Base-by-base conservation (phyloP, 2,329 filamentous ascomycete species). In the Paraphaeosphaeria sporulosa region DNA sequence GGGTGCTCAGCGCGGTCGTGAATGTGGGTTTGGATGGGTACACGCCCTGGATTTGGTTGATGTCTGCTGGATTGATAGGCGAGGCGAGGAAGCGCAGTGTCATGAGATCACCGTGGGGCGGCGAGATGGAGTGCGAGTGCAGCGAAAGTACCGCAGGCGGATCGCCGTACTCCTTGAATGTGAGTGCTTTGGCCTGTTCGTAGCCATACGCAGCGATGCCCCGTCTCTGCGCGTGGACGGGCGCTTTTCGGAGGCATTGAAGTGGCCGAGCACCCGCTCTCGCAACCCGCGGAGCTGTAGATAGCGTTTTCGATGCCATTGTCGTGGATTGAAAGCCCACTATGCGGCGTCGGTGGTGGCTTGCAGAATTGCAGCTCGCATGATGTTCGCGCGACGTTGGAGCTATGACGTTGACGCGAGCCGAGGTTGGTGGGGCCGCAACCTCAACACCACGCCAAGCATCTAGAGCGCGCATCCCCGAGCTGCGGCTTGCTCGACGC, bases 21-120 rank as follows among this genome's bases (percentile, higher is more conserved):
- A 96, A 94, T 47, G 86, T 82, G 0, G 94, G 93, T 76, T 93
- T 93, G 48, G 89, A 89, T 63, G 94, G 94, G 81, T 99, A 99
- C 4, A 94, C 93, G 66, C 95, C 95, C 83, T 99, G 95, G 72
- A 99, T 92, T 72, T 94, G 94, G 83, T 99, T 99, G 79, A 99
- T 92, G 81, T 99, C 95, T 73, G 95, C 94, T 25, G 95, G 95
- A 82, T 99, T 99, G 78, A 99, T 92, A 59, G 95, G 93, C 0
- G 93, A 89, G 34, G 94, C 92, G 71, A 99, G 91, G 71, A 95
- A 90, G 77, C 93, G 92, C 61, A 99, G 83, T 57, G 94, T 93
- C 68, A 96, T 81, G 64, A 86, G 82, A 57, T 86, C 81, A 50
- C 91, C 90, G 64, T 93, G 86, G 3, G 87, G 85, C 3, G 92